Conservation (phyloP, 2,329 filamentous ascomycete species). For the Nigrospora osmanthi region DNA sequence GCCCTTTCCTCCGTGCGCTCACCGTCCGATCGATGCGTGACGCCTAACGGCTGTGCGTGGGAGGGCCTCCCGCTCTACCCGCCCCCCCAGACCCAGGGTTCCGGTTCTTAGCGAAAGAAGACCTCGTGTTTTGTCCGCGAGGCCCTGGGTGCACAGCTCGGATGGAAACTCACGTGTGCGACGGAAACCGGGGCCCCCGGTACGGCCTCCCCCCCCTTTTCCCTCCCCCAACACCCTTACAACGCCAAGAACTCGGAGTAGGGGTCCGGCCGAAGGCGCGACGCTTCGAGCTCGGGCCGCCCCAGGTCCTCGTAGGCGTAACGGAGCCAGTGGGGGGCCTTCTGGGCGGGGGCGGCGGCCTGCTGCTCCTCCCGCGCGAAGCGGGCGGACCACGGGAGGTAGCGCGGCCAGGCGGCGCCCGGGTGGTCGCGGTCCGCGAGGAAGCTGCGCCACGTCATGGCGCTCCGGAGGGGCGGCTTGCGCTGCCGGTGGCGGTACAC, state of each 20-base stretch:
- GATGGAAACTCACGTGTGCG: too few relatives aligned
- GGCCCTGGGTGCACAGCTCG: too few relatives aligned
- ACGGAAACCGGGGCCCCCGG: too few relatives aligned
- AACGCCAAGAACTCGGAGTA: constrained; percentile 4
- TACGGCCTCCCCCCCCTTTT: too few relatives aligned
- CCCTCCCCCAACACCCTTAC: background rate
- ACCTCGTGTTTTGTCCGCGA: too few relatives aligned
- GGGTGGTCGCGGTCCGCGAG: background rate
- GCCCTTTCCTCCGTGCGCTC: too few relatives aligned
- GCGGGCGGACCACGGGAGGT: constrained; percentile 4
- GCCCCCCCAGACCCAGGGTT: too few relatives aligned
- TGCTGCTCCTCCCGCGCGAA: constrained; percentile 2
- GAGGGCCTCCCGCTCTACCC: too few relatives aligned
- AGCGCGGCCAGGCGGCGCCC: constrained; percentile 2
- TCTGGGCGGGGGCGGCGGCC: background rate
- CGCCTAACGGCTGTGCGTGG: too few relatives aligned
- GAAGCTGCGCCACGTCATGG: constrained; percentile 3
- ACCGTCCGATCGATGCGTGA: too few relatives aligned
- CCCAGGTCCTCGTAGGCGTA: constrained; percentile 4
- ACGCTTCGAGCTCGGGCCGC: constrained; percentile 1
- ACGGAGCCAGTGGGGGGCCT: constrained; percentile 3
- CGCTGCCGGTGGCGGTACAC: constrained; percentile 4
- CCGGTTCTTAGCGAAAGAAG: too few relatives aligned
- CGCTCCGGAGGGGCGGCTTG: constrained; percentile 4
- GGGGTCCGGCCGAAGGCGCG: constrained; percentile 2